Base-by-base conservation (phyloP, 345 rosid genomes). In the Eucalyptus paniculata region DNA sequence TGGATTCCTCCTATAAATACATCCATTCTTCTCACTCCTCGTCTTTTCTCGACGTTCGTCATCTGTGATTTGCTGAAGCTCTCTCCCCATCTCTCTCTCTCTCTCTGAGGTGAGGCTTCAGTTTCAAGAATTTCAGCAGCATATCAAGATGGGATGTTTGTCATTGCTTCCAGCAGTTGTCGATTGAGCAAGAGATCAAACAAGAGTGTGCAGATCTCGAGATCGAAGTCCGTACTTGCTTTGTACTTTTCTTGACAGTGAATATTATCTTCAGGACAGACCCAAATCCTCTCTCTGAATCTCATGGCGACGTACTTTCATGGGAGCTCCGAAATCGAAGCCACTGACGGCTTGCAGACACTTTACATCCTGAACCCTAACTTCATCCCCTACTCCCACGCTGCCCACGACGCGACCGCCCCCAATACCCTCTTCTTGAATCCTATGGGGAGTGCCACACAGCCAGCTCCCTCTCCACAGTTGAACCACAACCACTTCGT, bases 251-350 rank as follows among this genome's bases (percentile, higher is more conserved):
- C 89, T 53, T 24, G 88, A 51, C 32, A 21, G 49, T 21, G 83
- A 6, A 77, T 21, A 40, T 40, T 23, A 37, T 77, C 14, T 77
- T 77, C 85, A 8, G 26, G 58, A 53, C 58, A 77, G 47, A 40
- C 85, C 8, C 16, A 40, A 77, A 40, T 72, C 83, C 83, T 37
- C 83, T 37, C 45, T 72, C 45, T 37, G 82, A 72, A 72, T 77
- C 85, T 88, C 85, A 90, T 94, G 96, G 96, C 94, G 67, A 89
- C 94, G 89, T 94, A 92, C 92, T 94, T 92, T 91, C 95, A 92
- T 87, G 90, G 92, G 56, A 88, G 94, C 86, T 89, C 95, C 53
- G 95, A 94, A 90, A 90, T 91, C 91, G 94, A 94, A 91, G 90
- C 91, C n/a, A 91, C 67, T 18, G 92, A 91, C 81, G 95, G 91